These are phyloP conservation scores for Dryadomyces quercus-mongolicae DNA, from an alignment of 2,329 filamentous ascomycete species.

Conservation along the genomic window DNA sequence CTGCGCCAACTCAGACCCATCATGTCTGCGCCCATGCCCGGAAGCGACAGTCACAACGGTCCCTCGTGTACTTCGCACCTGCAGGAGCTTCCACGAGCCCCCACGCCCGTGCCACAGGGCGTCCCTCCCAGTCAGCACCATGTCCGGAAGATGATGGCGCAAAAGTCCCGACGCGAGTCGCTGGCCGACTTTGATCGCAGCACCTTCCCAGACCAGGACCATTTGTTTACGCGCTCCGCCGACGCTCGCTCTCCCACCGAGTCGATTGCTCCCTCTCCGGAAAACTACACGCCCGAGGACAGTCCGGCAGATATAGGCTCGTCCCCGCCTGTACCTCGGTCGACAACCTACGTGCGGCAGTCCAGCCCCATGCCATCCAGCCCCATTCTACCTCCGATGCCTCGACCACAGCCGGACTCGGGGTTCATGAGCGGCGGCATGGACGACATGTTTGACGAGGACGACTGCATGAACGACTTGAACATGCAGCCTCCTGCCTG, in stretches of 20 bases:
- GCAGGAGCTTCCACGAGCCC: slow-evolving; percentile 63
- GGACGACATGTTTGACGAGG: slow-evolving; percentile 57
- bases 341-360: slow-evolving; percentile 34
- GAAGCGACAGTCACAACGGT: slow-evolving; percentile 18
- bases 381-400: slow-evolving; percentile 58
- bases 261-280: slow-evolving; percentile 38
- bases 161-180: slow-evolving; percentile 49
- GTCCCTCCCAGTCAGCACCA: slow-evolving; percentile 18
- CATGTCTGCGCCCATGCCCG: slow-evolving; percentile 27
- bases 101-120: slow-evolving; percentile 58
- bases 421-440: slow-evolving; percentile 75
- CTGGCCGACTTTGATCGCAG: slow-evolving; percentile 21
- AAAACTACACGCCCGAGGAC: slow-evolving; percentile 40
- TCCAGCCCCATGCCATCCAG: slow-evolving; percentile 65
- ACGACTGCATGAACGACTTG: slow-evolving; percentile 22
- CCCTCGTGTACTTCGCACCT: slow-evolving; percentile 37
- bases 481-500: slow-evolving; percentile 2
- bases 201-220: slow-evolving; percentile 13
- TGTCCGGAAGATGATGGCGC: slow-evolving; percentile 20
- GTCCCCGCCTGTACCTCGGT: slow-evolving; percentile 70
- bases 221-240: slow-evolving; percentile 24
- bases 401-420: slow-evolving; percentile 53
- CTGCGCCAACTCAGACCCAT: slow-evolving; percentile 74
- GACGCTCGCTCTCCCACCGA: slow-evolving; percentile 44
- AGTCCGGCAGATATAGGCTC: slow-evolving; percentile 79